Conservation (phyloP, 164 flowering plant species). For the Nymphaea thermarum region DNA sequence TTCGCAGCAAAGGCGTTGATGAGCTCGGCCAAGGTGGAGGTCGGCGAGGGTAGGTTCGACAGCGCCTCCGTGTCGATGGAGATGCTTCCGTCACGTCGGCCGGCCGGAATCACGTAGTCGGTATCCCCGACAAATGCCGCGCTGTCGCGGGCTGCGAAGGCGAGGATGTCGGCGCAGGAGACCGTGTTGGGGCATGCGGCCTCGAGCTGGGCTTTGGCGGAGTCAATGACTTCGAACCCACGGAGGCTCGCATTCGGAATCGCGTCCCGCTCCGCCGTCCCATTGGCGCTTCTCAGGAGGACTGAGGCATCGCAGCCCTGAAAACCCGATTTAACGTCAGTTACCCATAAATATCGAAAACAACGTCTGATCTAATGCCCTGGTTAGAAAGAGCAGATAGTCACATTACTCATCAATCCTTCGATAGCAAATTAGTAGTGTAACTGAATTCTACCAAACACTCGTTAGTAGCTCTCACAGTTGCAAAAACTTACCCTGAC, state of each 20-base stretch:
- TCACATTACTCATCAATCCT: no score
- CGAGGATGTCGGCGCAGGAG: constrained; percentile 2
- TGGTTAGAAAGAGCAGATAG: no score
- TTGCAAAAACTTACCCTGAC: no score
- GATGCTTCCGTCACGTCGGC: background rate
- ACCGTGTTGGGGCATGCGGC: background rate
- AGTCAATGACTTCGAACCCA: background rate
- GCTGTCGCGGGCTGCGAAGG: background rate
- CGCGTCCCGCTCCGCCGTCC: background rate
- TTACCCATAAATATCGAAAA: background rate
- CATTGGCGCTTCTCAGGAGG: background rate
- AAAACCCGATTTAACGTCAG: background rate
- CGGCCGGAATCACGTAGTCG: background rate
- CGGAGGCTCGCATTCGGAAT: background rate
- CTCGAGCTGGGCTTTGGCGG: background rate
- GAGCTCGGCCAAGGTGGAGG: background rate
- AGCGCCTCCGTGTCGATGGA: background rate
- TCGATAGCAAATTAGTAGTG: no score
- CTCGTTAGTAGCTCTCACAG: no score
- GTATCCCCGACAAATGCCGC: background rate
- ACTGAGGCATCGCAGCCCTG: background rate
- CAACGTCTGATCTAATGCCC: no score
- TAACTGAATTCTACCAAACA: no score
- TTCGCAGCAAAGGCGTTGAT: background rate
- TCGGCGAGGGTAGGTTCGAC: background rate